Base-by-base conservation (phyloP, 2,329 filamentous ascomycete species). In the Penicillium sp. region DNA sequence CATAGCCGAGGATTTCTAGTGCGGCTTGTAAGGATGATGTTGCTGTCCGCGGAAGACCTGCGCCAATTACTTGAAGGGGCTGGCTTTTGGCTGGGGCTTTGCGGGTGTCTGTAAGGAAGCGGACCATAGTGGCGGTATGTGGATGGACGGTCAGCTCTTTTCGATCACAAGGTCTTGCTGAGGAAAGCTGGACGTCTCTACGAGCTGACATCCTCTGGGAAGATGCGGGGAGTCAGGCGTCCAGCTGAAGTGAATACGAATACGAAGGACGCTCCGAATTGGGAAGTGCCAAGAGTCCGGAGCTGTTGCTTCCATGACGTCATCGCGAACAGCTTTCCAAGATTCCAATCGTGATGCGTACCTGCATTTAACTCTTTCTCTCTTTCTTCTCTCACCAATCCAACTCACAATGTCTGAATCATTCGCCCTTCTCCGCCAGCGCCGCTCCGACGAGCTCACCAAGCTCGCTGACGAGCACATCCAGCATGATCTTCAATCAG, bases 391-490 rank as follows among this genome's bases (percentile, higher is more conserved):
- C 18, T 21, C 16, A 27, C 2, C 14, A 27, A 6, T 9, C 24
- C 14, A n/a, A 38, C 27, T 5, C 22, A 52, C 38, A 38, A 70
- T 69, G 57, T 67, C 75, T 44, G 77, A 82, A 55, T 77, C 78
- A 3, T 66, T 82, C 46, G 78, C 81, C 14, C 63, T 77, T 36
- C 70, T 81, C 62, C 78, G 81, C 49, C 77, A 73, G 56, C 72
- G 69, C 46, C 67, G 77, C 43, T 73, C 73, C 38, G 74, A 80
- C 14, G 83, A 86, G 54, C 78, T 86, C 14, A 70, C 71, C 42
- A 73, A 74, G 47, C 78, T 87, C 3, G 84, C 83, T 16, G 80
- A 85, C 57, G 71, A 84, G 59, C 84, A 86, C 67, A 67, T 85
- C 52, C 74, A 86, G 60, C 77, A 85, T 55, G 83, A 86, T 62